Base-by-base conservation (phyloP, 768 basidiomycete species). In the Strobilomyces confusus region DNA sequence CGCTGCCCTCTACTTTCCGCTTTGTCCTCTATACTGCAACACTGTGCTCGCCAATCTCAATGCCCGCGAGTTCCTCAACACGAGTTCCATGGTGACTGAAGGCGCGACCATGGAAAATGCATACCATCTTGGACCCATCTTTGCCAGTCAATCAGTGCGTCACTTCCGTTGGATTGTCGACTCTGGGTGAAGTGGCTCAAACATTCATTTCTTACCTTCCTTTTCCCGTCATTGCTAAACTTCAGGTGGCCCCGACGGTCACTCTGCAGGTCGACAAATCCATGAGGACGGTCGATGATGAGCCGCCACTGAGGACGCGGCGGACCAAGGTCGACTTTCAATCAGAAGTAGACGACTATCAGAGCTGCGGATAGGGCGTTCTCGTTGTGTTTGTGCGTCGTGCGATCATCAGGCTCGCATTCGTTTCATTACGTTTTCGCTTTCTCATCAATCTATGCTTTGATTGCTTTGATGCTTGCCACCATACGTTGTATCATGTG, bases 11-110 rank as follows among this genome's bases (percentile, higher is more conserved):
- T 52, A 52, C 23, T 59, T 52, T 13, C 50, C 47, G 1, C 53
- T 56, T 15, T 49, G 59, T 19, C 41, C 58, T 8, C 48, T 49
- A 9, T 60, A 52, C 33, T 60, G 57, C 50, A 53, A 53, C 32
- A 48, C 48, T 11, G 44, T 56, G 11, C 58, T 54, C 20, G 49
- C 55, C 5, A 54, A 61, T 30, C 54, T 57, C 5, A 50, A 56
- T 19, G 51, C 49, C 15, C 52, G 52, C 15, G 20, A 56, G 11
- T 52, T 36, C 15, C 49, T 55, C 34, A 22, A 11, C 32, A 38
- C 1, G 17, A 12, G n/a, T 14, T 49, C 51, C 29, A 5, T n/a
- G 43, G 26, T 14, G 7, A 44, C 17, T 36, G 47, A 52, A 41
- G 6, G 33, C 1, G 40, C 13, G 46, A 48, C 22, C 25, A 36